A percentile compares a stretch with the other conserved stretches of the same genome.
Conservation (phyloP, 192 early-diverging fungal genomes). For the Fimicolochytrium jonesii region DNA sequence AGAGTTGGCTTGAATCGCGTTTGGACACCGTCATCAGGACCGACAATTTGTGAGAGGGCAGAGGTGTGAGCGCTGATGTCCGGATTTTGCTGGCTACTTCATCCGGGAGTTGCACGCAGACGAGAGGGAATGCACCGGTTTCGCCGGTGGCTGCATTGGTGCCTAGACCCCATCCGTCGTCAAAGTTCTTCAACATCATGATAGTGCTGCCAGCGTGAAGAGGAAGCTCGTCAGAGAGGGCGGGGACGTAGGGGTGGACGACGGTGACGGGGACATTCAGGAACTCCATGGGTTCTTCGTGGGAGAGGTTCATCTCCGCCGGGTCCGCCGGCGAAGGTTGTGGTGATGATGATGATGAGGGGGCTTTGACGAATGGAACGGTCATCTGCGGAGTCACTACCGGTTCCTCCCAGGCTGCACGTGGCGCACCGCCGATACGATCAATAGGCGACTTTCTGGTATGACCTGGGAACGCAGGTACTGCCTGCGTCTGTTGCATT, state of each 20-base stretch:
- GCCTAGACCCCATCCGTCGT: constrained; percentile 90
- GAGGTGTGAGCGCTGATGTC: neutral
- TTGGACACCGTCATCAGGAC: neutral
- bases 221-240: constrained; percentile 26
- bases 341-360: too few relatives aligned
- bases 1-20: constrained; percentile 10
- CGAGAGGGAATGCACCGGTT: constrained; percentile 81
- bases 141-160: constrained; percentile 64
- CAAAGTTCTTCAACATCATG: constrained; percentile 52
- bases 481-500: too few relatives aligned
- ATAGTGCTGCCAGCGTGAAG: constrained; percentile 22
- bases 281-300: neutral
- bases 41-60: too few relatives aligned
- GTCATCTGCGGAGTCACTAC: too few relatives aligned
- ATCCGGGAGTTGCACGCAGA: constrained; percentile 57
- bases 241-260: constrained; percentile 25
- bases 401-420: too few relatives aligned
- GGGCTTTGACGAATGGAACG: too few relatives aligned
- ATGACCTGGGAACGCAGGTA: too few relatives aligned
- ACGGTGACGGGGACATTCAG: constrained; percentile 20
- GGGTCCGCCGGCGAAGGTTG: too few relatives aligned
- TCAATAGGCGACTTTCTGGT: too few relatives aligned
- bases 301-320: too few relatives aligned
- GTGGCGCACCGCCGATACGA: too few relatives aligned
- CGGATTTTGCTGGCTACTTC: neutral